phyloP scores from a whole-genome alignment of 2,329 filamentous ascomycete species.

The Coniochaeta sp. region DNA sequence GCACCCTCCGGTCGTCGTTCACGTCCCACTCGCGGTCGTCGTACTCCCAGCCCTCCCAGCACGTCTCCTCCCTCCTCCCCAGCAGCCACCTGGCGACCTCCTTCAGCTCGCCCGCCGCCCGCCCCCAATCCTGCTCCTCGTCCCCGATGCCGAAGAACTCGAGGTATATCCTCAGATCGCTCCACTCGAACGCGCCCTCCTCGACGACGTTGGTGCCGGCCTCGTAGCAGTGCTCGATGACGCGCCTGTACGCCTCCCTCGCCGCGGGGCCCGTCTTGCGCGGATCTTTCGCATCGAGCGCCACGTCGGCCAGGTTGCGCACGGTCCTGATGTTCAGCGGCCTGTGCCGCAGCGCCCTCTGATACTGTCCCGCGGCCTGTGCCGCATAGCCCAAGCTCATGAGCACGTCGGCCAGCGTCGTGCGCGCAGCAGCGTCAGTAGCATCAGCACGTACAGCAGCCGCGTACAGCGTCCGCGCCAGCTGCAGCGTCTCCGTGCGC shows the following conservation, averaged over 20 bases:
- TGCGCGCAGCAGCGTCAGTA: conserved; percentile 48
- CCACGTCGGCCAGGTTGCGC: conserved; percentile 49
- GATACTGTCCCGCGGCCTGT: conserved; percentile 50
- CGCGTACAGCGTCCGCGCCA: conserved; percentile 50
- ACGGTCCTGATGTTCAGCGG: conserved; percentile 48
- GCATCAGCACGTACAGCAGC: conserved; percentile 51
- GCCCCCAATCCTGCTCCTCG: conserved; percentile 50
- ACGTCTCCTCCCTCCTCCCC: conserved; percentile 63
- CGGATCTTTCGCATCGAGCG: conserved; percentile 40
- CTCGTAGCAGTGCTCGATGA: conserved; percentile 34
- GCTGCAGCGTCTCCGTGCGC: conserved; percentile 19
- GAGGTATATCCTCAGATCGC: conserved; percentile 76
- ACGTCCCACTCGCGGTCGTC: conserved; percentile 90
- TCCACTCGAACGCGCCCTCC: conserved; percentile 54
- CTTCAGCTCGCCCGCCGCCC: conserved; percentile 65
- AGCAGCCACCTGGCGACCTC: conserved; percentile 74
- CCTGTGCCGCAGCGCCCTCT: conserved; percentile 41
- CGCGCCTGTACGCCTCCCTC: conserved; percentile 39
- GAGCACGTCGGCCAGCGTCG: conserved; percentile 51
- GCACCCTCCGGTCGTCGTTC: conserved; percentile 58
- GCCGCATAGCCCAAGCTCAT: conserved; percentile 47
- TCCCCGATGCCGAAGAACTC: conserved; percentile 66
- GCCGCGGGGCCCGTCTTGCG: conserved; percentile 33
- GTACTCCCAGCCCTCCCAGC: conserved; percentile 65
- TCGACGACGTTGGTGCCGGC: conserved; percentile 23